Evolutionary conservation across 495 filamentous ascomycete species (phyloP), one percentile per base, ranked within the genome.

Genomic region (Pseudevernia furfuracea): DNA sequence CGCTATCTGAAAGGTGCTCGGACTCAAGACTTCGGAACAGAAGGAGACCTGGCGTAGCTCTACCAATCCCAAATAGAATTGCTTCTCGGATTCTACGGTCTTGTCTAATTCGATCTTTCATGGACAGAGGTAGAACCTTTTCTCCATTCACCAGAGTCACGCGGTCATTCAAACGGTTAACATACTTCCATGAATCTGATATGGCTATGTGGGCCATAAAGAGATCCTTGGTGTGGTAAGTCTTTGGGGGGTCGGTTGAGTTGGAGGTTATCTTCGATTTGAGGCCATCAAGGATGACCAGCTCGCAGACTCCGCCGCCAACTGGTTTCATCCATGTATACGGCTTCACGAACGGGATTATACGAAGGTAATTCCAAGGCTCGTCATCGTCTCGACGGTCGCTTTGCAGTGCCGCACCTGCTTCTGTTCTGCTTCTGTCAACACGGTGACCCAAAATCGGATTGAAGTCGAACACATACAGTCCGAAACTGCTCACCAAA

Each of bases 81-180:
- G 79, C 82, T 62, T 87, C 87, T 28, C 78, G 69, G 2, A 87
- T 74, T 3, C 80, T 63, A 19, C 72, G 69, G 46, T 81, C 71
- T 38, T 80, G 72, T 53, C 81, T 78, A 30, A 89, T 78, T 2
- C 68, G 71, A 1, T 82, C 81, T 68, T 89, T 87, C 58, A 86
- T 82, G 0, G 78, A 72, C 5, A 87, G 68, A 0, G 87, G 86
- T 17, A 87, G 73, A 1, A 88, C 79, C 61, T 90, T 91, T 67
- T 89, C 85, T 0, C 87, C 87, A 64, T 84, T 90, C 6, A 81
- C 67, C 7, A 90, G 77, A 0, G 81, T 85, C 19, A 90, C 77
- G 2, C 80, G 75, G 66, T 88, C 85, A 64, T 91, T 87, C 2
- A 82, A 66, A 8, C 87, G 78, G 6, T 76, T 78, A 21, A 83